Evolutionary conservation across 2,329 filamentous ascomycete genomes (phyloP).

Genomic region (Sordariomycetes sp.): DNA sequence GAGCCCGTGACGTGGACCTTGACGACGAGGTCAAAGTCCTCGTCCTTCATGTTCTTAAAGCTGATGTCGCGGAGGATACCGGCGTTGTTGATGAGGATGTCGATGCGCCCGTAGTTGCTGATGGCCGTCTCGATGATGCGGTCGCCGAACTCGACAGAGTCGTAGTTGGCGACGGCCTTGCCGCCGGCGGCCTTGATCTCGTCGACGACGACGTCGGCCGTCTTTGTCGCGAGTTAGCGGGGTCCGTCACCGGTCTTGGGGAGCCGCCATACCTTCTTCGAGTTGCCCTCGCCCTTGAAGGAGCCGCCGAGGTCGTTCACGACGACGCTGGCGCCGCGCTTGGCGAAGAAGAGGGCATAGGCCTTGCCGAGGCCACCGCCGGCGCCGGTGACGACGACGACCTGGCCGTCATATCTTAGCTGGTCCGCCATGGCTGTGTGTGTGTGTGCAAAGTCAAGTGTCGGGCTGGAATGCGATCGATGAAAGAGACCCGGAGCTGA

Average conservation of each 20-base stretch:
- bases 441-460: background rate
- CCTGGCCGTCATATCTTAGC: constrained; percentile 74
- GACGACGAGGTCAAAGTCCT: constrained; percentile 93
- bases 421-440: constrained; percentile 43
- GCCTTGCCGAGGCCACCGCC: constrained; percentile 69
- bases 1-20: constrained; percentile 85
- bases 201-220: constrained; percentile 70
- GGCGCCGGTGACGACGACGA: constrained; percentile 70
- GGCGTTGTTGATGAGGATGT: constrained; percentile 95
- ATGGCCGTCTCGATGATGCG: constrained; percentile 87
- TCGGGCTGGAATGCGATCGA: background rate
- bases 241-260: background rate
- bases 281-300: constrained; percentile 84
- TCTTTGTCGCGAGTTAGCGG: constrained; percentile 31
- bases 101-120: constrained; percentile 70
- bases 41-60: constrained; percentile 98
- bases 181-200: constrained; percentile 80
- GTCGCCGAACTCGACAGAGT: constrained; percentile 85
- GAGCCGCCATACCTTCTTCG: constrained; percentile 56
- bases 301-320: constrained; percentile 93
- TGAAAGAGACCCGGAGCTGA: background rate
- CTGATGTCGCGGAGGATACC: constrained; percentile 89
- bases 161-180: constrained; percentile 95
- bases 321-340: constrained; percentile 83
- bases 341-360: constrained; percentile 83